Evolutionary conservation across 208 protist genomes (phyloP).

Genomic region (Trichomonas vaginalis): DNA sequence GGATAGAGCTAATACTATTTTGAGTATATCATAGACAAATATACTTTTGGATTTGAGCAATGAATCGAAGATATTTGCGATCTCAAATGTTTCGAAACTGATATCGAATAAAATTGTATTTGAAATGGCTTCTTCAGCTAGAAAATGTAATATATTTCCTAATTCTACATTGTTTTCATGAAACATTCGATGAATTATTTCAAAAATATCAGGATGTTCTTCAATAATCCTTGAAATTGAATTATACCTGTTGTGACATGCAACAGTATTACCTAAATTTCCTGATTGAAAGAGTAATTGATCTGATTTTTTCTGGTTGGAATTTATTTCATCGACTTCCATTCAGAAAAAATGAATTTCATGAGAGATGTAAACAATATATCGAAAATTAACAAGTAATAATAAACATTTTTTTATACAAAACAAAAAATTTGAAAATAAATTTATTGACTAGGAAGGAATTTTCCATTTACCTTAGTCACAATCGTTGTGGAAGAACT

Average conservation of each 20-base stretch:
- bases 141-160: background rate
- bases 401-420: too few relatives aligned
- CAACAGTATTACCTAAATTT: too few relatives aligned
- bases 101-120: background rate
- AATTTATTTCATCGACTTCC: too few relatives aligned
- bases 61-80: background rate
- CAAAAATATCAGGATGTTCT: background rate
- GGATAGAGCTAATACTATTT: background rate
- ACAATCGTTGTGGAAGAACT: background rate
- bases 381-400: too few relatives aligned
- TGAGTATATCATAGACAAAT: background rate
- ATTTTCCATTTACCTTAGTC: background rate
- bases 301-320: too few relatives aligned
- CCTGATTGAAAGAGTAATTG: too few relatives aligned
- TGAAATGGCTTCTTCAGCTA: background rate
- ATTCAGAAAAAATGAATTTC: too few relatives aligned
- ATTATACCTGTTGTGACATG: too few relatives aligned
- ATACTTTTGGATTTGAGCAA: background rate
- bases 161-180: background rate
- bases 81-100: background rate
- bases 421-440: background rate
- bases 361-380: too few relatives aligned
- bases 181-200: background rate
- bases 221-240: too few relatives aligned
- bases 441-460: background rate